These are phyloP conservation scores for Uronychia setigera DNA, from an alignment of 73 alveolate species.

Conservation along the genomic window DNA sequence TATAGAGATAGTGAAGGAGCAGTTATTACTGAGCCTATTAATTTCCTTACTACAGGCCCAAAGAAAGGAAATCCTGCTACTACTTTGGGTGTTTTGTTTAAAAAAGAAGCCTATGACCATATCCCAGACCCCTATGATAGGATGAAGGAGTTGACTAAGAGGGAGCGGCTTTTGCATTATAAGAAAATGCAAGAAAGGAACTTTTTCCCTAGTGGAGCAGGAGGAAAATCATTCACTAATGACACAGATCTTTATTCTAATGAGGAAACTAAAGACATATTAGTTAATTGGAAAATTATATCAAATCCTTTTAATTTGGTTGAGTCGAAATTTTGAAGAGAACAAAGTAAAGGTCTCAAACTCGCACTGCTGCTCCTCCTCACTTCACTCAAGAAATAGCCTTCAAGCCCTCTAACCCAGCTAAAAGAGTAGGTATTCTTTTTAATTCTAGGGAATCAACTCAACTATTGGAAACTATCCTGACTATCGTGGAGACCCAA, in stretches of 20 bases:
- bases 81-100: constrained; percentile 9
- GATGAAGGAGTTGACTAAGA: constrained; percentile 40
- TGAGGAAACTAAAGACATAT: too few relatives aligned
- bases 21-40: constrained; percentile 61
- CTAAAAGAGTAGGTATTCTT: background rate
- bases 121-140: constrained; percentile 66
- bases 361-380: background rate
- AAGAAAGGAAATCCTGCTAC: constrained; percentile 66
- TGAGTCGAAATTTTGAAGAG: background rate
- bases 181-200: constrained; percentile 26
- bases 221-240: background rate
- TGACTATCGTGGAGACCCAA: too few relatives aligned
- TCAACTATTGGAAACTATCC: too few relatives aligned
- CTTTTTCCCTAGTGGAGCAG: background rate
- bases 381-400: background rate
- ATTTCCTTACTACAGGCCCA: constrained; percentile 66
- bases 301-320: too few relatives aligned
- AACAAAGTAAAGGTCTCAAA: background rate
- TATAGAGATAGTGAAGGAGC: constrained; percentile 61
- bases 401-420: background rate
- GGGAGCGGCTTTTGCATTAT: constrained; percentile 23
- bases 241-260: background rate
- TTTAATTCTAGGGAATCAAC: too few relatives aligned
- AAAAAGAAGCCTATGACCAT: constrained; percentile 17
- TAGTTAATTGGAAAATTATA: too few relatives aligned